Evolutionary conservation across 768 basidiomycete genomes (phyloP).

Genomic region (Leucogyrophana mollusca): DNA sequence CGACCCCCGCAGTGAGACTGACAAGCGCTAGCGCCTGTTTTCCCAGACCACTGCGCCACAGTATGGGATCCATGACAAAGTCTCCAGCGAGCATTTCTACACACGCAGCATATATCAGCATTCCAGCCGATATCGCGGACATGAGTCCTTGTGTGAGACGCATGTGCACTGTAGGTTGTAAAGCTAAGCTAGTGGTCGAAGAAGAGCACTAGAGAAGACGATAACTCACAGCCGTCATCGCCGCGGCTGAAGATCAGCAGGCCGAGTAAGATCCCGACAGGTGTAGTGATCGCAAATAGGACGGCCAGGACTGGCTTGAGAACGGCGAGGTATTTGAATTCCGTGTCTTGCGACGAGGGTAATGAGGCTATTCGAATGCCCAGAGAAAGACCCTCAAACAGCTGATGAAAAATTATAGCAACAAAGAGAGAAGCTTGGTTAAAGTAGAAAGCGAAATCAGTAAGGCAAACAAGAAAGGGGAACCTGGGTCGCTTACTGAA

Average conservation of each 20-base stretch:
- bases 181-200: constrained; percentile 1
- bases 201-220: constrained; percentile 4
- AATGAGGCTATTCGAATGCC: constrained; percentile 77
- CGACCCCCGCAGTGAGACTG: constrained; percentile 61
- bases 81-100: constrained; percentile 89
- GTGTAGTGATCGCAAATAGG: constrained; percentile 74
- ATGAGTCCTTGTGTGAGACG: constrained; percentile 67
- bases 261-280: constrained; percentile 63
- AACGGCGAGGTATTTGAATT: constrained; percentile 21
- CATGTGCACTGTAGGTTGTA: constrained; percentile 37
- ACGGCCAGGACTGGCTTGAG: constrained; percentile 55
- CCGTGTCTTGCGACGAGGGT: constrained; percentile 36
- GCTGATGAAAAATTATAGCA: constrained; percentile 78
- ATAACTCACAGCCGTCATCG: constrained; percentile 24
- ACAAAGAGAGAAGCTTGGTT: constrained; percentile 64
- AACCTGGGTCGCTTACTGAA: constrained; percentile 51
- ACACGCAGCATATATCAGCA: constrained; percentile 80
- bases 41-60: constrained; percentile 36
- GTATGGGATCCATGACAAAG: constrained; percentile 69
- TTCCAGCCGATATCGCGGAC: constrained; percentile 79
- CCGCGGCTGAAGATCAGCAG: constrained; percentile 43
- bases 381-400: constrained; percentile 82
- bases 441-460: background rate
- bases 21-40: constrained; percentile 54
- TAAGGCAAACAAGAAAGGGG: background rate